Evolutionary conservation across 1,284 basidiomycete genomes (phyloP), one percentile per base, ranked within the genome.

Genomic region (Rhodotorula glutinis): DNA sequence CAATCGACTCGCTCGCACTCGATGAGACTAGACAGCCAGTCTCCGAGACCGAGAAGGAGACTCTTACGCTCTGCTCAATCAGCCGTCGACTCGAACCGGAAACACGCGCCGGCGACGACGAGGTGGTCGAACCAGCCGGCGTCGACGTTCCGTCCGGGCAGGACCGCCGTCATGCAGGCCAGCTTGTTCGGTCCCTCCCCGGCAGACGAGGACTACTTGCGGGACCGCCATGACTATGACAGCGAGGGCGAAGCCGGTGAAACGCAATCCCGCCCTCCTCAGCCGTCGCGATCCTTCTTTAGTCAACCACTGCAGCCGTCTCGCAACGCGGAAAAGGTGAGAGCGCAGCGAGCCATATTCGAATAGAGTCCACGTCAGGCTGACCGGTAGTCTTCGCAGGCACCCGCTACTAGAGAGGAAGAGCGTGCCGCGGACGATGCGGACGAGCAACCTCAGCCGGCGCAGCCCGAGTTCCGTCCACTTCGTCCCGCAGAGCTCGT

Each of bases 101-200:
- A 38, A 38, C 33, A 5, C 33, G 11, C 33, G 33, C 33, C 5
- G n/a, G n/a, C n/a, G 33, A 38, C 33, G 33, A 38, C 33, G 33
- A 38, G 33, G 11, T 38, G 33, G 33, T 38, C 33, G 33, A 38
- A 38, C 33, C 7, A 38, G 33, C 33, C 33, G 33, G 17, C 47
- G 38, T 52, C 49, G 4, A 13, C 49, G 25, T n/a, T 27, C 25
- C n/a, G 25, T 17, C 49, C 25, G 25, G 49, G 25, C 49, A 25
- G 88, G 78, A 85, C 94, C 81, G 88, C 91, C 74, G 89, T 92
- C 63, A 95, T 95, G 92, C 92, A 95, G 76, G 85, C 88, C 0
- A 88, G 89, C 30, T 81, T 94, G 63, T 96, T 95, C 67, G 76
- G 76, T 11, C 67, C 66, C 38, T 47, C 54, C 8, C 53, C n/a